These are phyloP conservation scores for Hypericum perforatum DNA, from an alignment of 345 rosid genomes.

Conservation along the genomic window DNA sequence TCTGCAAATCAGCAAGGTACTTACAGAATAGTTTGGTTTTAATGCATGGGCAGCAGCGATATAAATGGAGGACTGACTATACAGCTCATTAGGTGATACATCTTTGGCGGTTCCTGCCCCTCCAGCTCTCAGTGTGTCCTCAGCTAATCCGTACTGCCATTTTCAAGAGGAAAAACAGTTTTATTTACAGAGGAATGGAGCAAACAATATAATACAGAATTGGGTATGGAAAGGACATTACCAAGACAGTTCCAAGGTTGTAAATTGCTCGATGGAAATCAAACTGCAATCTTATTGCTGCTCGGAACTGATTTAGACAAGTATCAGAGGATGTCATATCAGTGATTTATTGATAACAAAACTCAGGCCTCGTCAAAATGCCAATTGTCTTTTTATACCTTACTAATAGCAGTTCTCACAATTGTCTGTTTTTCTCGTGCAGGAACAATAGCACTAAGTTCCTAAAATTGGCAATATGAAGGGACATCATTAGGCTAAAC, in stretches of 20 bases:
- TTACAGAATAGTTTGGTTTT: constrained; percentile 91
- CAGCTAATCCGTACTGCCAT: constrained; percentile 89
- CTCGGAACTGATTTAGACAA: constrained; percentile 60
- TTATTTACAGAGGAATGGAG: constrained; percentile 2
- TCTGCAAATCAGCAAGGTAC: background rate
- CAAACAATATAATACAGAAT: constrained; percentile 16
- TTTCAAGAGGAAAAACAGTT: background rate
- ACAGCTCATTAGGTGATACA: constrained; percentile 78
- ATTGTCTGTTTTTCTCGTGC: constrained; percentile 84
- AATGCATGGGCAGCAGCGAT: constrained; percentile 98
- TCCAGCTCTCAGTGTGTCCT: constrained; percentile 81
- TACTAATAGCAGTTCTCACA: constrained; percentile 86
- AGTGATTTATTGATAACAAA: constrained; percentile 6
- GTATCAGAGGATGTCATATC: constrained; percentile 10
- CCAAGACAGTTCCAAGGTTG: constrained; percentile 99
- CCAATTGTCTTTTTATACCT: constrained; percentile 47
- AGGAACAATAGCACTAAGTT: constrained; percentile 95
- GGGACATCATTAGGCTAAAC: constrained; percentile 5
- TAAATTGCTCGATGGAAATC: constrained; percentile 96
- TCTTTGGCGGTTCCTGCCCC: constrained; percentile 55
- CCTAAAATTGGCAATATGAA: constrained; percentile 38
- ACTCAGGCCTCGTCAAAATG: constrained; percentile 14
- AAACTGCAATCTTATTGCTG: constrained; percentile 89
- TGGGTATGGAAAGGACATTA: constrained; percentile 8
- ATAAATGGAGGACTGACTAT: constrained; percentile 93